Base-by-base conservation (phyloP, 2,329 filamentous ascomycete genomes). In the Tolypocladium tropicale region DNA sequence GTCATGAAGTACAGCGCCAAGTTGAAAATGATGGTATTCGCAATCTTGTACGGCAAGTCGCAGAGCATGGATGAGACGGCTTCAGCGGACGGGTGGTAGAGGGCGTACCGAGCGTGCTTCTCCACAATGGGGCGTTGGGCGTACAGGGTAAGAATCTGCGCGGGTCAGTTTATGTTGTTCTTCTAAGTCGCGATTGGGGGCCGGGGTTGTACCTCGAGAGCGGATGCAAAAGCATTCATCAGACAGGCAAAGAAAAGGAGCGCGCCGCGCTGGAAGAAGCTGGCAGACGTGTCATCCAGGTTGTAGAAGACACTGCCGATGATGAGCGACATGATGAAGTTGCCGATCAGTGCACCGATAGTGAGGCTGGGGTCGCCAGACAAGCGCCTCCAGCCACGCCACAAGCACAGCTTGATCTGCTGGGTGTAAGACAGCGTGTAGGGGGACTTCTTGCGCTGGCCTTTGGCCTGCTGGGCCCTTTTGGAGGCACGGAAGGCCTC, bases 101-200 rank as follows among this genome's bases (percentile, higher is more conserved):
- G 78, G 21, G 91, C 90, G 68, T 95, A 96, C 57, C 88, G 84
- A 56, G 80, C 75, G 64, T 96, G 92, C 69, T 96, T 96, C 68
- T 96, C 90, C 58, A 96, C 90, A 64, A 96, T 95, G 1, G 89
- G 88, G 39, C 92, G 86, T 80, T 96, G 91, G 2, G 89, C 83
- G 67, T 94, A 96, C 5, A 96, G 79, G 0, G 89, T 91, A 36
- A 94, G 72, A 67, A 96, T 94, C 78, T 86, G 58, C 0, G 9
- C 3, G 32, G 39, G 25, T 48, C 34, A 28, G 50, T 51, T 18
- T 23, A 32, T n/a, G 18, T 28, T n/a, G 9, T 30, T 23, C 32
- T 10, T 1, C 10, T 4, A 5, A n/a, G 25, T 32, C 46, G 9
- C 6, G 16, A 18, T n/a, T 9, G 21, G 11, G 6, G 16, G 28